These are phyloP conservation scores for Phaeosphaeriaceae sp. DNA, from an alignment of 2,329 filamentous ascomycete genomes.

Conservation along the genomic window DNA sequence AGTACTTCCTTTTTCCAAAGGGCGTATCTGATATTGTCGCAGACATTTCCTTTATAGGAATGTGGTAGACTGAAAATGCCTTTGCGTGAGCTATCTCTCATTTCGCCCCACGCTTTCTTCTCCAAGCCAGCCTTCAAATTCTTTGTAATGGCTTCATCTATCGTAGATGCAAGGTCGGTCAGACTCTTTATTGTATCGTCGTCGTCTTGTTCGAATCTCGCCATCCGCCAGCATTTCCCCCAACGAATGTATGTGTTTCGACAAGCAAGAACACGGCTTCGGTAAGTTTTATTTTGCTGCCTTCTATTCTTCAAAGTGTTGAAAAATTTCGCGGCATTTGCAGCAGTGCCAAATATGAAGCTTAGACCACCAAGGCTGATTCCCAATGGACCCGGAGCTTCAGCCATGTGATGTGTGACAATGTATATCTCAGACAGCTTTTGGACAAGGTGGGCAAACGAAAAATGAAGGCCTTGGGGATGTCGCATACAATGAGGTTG, in stretches of 20 bases:
- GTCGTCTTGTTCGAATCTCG: not conserved
- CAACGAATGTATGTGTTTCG: not conserved
- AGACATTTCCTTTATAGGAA: not conserved
- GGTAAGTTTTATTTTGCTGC: not conserved
- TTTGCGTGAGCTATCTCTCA: not conserved
- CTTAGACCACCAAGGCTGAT: not conserved
- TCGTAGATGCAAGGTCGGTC: not conserved
- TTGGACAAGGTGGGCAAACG: too few relatives aligned
- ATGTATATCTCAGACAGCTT: too few relatives aligned
- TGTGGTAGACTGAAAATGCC: not conserved
- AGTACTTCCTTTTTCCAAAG: not conserved
- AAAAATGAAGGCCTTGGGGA: too few relatives aligned
- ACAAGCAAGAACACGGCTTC: not conserved
- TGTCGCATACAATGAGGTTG: too few relatives aligned
- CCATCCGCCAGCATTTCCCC: not conserved
- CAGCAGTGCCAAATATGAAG: not conserved
- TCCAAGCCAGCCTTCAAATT: too few relatives aligned
- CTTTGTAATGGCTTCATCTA: too few relatives aligned
- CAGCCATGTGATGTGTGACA: too few relatives aligned
- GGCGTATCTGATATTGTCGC: not conserved
- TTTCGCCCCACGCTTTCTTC: too few relatives aligned
- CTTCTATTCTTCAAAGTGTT: not conserved
- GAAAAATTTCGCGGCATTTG: not conserved
- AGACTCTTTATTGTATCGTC: too few relatives aligned
- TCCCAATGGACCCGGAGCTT: conserved; percentile 8